These are phyloP conservation scores for Diplosphaera chodatii DNA, from an alignment of 139 green algal species.

Conservation along the genomic window DNA sequence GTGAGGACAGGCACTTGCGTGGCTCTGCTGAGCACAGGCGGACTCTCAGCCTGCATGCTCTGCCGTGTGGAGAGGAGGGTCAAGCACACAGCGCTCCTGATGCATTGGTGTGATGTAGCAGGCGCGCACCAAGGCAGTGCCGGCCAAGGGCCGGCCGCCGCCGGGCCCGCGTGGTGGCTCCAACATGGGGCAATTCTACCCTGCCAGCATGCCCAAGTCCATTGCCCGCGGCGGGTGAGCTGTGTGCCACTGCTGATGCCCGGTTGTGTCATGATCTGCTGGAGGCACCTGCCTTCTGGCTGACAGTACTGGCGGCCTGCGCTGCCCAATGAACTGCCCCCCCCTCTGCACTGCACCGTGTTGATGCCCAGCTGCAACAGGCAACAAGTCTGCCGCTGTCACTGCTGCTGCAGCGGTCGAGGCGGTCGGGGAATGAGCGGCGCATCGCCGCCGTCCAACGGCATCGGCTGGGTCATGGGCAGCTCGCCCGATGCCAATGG, in stretches of 20 bases:
- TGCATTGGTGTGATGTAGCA: neutral
- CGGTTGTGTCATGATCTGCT: no score
- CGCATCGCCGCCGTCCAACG: constrained; percentile 28
- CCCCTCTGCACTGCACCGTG: no score
- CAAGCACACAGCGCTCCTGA: no score
- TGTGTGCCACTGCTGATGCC: neutral
- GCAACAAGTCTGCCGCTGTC: no score
- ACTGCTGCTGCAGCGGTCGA: neutral
- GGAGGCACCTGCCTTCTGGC: no score
- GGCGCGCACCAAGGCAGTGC: neutral
- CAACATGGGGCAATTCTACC: constrained; percentile 43
- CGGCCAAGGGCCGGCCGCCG: neutral
- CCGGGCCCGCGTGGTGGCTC: neutral
- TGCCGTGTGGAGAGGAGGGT: no score
- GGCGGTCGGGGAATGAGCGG: constrained; percentile 19
- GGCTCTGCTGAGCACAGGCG: no score
- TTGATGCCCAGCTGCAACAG: no score
- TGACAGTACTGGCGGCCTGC: no score
- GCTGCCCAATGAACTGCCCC: no score
- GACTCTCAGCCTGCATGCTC: no score
- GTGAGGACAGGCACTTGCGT: no score
- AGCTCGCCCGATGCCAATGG: constrained; percentile 43
- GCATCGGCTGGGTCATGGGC: constrained; percentile 76
- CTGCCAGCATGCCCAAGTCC: constrained; percentile 35
- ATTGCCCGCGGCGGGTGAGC: constrained; percentile 2